Conservation (phyloP, 306 rosid genomes). For the Ochetophila trinervis region DNA sequence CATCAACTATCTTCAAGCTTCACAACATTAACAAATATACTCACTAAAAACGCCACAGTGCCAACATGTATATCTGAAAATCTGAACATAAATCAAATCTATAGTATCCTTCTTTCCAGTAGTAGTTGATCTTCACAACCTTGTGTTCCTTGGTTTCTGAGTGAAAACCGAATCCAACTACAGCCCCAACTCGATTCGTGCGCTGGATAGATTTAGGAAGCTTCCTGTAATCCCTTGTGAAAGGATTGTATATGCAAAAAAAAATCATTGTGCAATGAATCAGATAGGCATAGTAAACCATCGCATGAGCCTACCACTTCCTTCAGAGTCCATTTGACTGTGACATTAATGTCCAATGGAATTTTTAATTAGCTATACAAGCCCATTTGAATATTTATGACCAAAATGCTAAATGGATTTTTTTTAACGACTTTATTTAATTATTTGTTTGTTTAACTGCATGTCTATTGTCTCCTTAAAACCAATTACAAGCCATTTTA, state of each 20-base stretch:
- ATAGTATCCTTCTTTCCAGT: not conserved
- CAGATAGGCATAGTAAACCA: constrained; percentile 37
- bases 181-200: constrained; percentile 17
- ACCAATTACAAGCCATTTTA: too few species aligned
- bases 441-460: too few species aligned
- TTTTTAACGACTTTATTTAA: too few species aligned
- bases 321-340: too few species aligned
- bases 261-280: constrained; percentile 28
- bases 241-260: constrained; percentile 40
- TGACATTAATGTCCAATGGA: too few species aligned
- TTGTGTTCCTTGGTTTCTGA: constrained; percentile 34
- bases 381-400: too few species aligned
- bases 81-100: constrained; percentile 15
- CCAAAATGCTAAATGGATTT: too few species aligned
- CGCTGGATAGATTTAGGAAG: constrained; percentile 31
- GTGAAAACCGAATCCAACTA: constrained; percentile 40
- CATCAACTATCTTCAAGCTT: too few species aligned
- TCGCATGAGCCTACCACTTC: constrained; percentile 40
- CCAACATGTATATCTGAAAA: constrained; percentile 28
- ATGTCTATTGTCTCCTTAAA: too few species aligned
- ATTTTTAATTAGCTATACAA: too few species aligned
- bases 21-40: too few species aligned
- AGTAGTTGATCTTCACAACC: constrained; percentile 31
- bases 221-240: constrained; percentile 20
- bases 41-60: too few species aligned